Evolutionary conservation across 208 protist species (phyloP).

Genomic region (Trypanosoma caninum): DNA sequence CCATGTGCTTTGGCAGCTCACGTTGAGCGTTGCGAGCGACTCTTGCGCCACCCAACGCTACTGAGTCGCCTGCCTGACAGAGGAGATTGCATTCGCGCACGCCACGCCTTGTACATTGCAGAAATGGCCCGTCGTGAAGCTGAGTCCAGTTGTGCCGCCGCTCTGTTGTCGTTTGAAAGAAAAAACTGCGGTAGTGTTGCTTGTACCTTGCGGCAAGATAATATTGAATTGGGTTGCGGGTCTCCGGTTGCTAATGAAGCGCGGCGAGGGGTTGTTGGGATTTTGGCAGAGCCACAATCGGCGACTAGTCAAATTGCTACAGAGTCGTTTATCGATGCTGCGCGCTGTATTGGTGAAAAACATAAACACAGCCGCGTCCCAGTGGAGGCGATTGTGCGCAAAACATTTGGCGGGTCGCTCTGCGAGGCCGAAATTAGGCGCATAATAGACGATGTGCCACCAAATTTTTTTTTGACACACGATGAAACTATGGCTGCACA

Average conservation of each 20-base stretch:
- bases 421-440: constrained; percentile 76
- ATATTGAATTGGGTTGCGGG: no score
- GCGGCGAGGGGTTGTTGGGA: no score
- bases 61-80: constrained; percentile 55
- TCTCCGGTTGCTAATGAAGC: no score
- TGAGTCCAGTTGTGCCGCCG: neutral
- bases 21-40: constrained; percentile 63
- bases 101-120: constrained; percentile 30
- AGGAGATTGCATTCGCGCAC: constrained; percentile 44
- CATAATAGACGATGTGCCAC: constrained; percentile 63
- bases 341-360: constrained; percentile 40
- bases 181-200: no score
- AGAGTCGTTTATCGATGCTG: constrained; percentile 23
- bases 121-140: constrained; percentile 37
- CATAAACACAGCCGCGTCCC: constrained; percentile 49
- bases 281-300: no score
- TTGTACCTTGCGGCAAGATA: no score
- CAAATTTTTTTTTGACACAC: constrained; percentile 69
- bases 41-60: constrained; percentile 43
- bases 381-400: constrained; percentile 65
- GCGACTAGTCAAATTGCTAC: no score
- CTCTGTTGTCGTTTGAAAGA: neutral
- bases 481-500: constrained; percentile 55
- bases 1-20: constrained; percentile 35
- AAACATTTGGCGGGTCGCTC: constrained; percentile 64